Evolutionary conservation across 2,329 filamentous ascomycete genomes (phyloP).

Genomic region (Arthrocladium fulminans): DNA sequence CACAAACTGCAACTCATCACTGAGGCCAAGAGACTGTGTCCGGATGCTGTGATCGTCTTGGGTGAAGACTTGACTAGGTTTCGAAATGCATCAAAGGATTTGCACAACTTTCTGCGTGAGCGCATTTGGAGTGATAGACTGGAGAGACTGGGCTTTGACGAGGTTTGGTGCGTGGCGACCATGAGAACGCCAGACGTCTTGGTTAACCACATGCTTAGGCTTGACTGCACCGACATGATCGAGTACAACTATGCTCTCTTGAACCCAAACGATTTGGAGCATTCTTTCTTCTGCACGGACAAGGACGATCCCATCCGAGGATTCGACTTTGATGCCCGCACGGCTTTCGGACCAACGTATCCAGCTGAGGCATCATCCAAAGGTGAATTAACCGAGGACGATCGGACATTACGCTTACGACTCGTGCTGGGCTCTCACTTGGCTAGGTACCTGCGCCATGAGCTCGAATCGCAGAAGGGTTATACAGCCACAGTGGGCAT

Average conservation of each 20-base stretch:
- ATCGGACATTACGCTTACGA: constrained; percentile 44
- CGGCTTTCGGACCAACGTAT: constrained; percentile 56
- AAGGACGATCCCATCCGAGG: constrained; percentile 66
- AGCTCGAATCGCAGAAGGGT: constrained; percentile 65
- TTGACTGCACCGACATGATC: constrained; percentile 80
- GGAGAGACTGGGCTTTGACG: constrained; percentile 82
- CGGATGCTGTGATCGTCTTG: constrained; percentile 74
- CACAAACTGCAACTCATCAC: constrained; percentile 76
- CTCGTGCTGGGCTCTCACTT: constrained; percentile 74
- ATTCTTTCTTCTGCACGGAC: constrained; percentile 74
- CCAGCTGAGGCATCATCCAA: constrained; percentile 28
- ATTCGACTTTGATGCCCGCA: constrained; percentile 66
- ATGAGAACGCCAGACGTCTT: constrained; percentile 6
- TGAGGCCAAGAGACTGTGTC: constrained; percentile 71
- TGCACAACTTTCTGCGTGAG: constrained; percentile 63
- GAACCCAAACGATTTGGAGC: constrained; percentile 53
- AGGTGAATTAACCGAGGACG: constrained; percentile 11
- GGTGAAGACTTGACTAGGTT: constrained; percentile 82
- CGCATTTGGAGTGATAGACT: constrained; percentile 71
- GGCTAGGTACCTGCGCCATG: constrained; percentile 61
- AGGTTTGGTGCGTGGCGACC: constrained; percentile 54
- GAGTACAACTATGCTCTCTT: constrained; percentile 68
- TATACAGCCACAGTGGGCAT: constrained; percentile 85
- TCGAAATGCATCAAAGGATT: constrained; percentile 71
- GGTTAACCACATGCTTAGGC: constrained; percentile 30